phyloP scores from a whole-genome alignment of 2,329 filamentous ascomycete species.

The Clonostachys chloroleuca region DNA sequence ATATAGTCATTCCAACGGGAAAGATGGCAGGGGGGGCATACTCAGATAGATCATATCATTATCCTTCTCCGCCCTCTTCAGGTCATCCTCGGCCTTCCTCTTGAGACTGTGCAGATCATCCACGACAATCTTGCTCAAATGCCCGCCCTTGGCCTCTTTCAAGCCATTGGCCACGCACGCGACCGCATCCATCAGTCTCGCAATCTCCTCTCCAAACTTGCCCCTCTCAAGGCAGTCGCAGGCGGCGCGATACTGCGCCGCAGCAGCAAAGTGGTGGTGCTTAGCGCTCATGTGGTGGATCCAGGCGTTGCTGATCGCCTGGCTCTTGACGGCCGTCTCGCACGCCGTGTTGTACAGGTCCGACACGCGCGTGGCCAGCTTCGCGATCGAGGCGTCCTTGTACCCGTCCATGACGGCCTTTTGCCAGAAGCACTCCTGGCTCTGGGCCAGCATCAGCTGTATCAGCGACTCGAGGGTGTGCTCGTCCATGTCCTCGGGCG shows the following conservation, averaged over 20 bases:
- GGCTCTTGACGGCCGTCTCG: slow-evolving; percentile 82
- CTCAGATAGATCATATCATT: slow-evolving; percentile 93
- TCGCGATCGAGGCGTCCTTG: slow-evolving; percentile 89
- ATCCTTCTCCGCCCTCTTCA: slow-evolving; percentile 91
- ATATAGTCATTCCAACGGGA: neutral
- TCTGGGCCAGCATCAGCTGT: slow-evolving; percentile 83
- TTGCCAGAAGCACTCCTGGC: slow-evolving; percentile 97
- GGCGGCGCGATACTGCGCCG: slow-evolving; percentile 88
- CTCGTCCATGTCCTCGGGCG: slow-evolving; percentile 93
- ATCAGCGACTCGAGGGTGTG: slow-evolving; percentile 80
- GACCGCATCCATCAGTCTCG: slow-evolving; percentile 77
- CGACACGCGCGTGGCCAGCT: slow-evolving; percentile 82
- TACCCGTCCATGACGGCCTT: slow-evolving; percentile 92
- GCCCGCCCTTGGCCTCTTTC: slow-evolving; percentile 68
- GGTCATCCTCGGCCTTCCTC: slow-evolving; percentile 74
- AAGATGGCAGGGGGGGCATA: slow-evolving; percentile 27
- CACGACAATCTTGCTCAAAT: slow-evolving; percentile 76
- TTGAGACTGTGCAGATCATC: slow-evolving; percentile 82
- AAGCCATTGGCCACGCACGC: slow-evolving; percentile 80
- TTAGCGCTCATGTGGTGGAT: slow-evolving; percentile 98
- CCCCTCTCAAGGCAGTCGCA: slow-evolving; percentile 89
- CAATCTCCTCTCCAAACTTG: slow-evolving; percentile 93
- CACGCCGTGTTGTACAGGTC: slow-evolving; percentile 84
- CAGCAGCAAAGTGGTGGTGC: slow-evolving; percentile 94
- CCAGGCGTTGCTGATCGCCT: slow-evolving; percentile 89